A percentile compares a stretch with the other conserved stretches of the same genome.
Evolutionary conservation across 2,329 filamentous ascomycete genomes (phyloP).

Genomic region (Scortechinia acanthostroma): DNA sequence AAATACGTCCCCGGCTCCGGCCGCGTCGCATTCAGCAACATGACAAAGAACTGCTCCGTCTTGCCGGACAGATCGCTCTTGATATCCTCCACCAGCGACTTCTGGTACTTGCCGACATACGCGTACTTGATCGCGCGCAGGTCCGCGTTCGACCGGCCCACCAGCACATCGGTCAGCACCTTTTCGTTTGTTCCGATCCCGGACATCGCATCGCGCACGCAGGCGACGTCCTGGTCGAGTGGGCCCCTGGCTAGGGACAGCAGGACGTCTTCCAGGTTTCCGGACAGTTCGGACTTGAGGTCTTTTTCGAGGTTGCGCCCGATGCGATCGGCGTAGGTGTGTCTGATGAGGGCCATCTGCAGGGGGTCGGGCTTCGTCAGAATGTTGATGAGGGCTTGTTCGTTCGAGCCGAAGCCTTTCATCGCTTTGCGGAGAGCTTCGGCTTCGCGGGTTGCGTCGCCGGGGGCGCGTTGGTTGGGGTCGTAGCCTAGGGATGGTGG

Average conservation of each 20-base stretch:
- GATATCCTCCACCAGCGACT: conserved; percentile 15
- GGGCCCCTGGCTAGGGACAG: conserved; percentile 19
- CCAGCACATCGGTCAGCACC: conserved; percentile 21
- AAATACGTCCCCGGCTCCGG: conserved; percentile 16
- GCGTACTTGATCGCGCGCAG: conserved; percentile 20
- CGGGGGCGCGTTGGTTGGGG: conserved; percentile 8
- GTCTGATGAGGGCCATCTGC: conserved; percentile 18
- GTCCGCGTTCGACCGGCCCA: conserved; percentile 24
- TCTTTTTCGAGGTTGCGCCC: conserved; percentile 20
- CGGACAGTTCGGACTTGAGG: conserved; percentile 20
- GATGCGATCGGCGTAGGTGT: conserved; percentile 23
- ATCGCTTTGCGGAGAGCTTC: conserved; percentile 21
- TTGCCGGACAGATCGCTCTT: conserved; percentile 19
- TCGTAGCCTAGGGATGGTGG: conserved; percentile 5
- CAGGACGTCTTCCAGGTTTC: conserved; percentile 17
- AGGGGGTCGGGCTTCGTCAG: conserved; percentile 14
- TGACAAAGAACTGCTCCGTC: conserved; percentile 21
- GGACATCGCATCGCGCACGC: conserved; percentile 17
- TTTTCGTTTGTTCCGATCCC: conserved; percentile 20
- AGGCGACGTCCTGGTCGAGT: conserved; percentile 18
- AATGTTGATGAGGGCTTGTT: conserved; percentile 16
- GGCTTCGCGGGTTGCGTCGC: conserved; percentile 16
- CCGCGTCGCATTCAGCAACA: conserved; percentile 15
- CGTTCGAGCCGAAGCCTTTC: conserved; percentile 24
- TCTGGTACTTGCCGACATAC: conserved; percentile 14